phyloP scores from a whole-genome alignment of 345 rosid species.

The Passiflora organensis region DNA sequence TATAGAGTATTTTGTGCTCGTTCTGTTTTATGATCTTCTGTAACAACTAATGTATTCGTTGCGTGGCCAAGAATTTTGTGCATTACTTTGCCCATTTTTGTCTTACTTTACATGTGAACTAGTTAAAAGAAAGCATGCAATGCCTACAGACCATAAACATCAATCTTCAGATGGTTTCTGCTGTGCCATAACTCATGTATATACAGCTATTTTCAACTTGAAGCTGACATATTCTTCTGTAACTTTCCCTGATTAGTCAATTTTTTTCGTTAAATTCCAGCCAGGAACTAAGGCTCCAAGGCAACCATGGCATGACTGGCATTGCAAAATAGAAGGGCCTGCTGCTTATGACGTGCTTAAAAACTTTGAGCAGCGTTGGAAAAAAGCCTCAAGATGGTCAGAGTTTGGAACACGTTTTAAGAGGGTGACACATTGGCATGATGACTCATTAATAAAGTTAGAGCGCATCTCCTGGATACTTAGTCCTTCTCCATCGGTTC shows the following conservation, averaged over 20 bases:
- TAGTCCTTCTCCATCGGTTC: slow-evolving; percentile 43
- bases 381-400: slow-evolving; percentile 68
- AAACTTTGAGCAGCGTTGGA: slow-evolving; percentile 94
- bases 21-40: background rate
- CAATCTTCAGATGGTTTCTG: no score
- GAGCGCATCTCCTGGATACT: slow-evolving; percentile 89
- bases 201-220: no score
- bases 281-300: slow-evolving; percentile 66
- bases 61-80: no score
- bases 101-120: no score
- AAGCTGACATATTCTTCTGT: no score
- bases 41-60: background rate
- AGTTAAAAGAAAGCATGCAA: no score
- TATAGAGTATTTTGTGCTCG: background rate
- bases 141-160: no score
- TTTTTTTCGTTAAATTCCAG: slow-evolving; percentile 24
- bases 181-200: no score
- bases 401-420: slow-evolving; percentile 56
- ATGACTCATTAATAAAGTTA: slow-evolving; percentile 69
- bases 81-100: no score
- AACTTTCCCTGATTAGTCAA: no score
- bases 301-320: slow-evolving; percentile 89
- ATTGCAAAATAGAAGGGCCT: slow-evolving; percentile 90
- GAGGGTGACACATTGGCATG: slow-evolving; percentile 67
- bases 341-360: slow-evolving; percentile 83